Base-by-base conservation (phyloP, 1,284 basidiomycete genomes). In the Apiotrichum siamense region DNA sequence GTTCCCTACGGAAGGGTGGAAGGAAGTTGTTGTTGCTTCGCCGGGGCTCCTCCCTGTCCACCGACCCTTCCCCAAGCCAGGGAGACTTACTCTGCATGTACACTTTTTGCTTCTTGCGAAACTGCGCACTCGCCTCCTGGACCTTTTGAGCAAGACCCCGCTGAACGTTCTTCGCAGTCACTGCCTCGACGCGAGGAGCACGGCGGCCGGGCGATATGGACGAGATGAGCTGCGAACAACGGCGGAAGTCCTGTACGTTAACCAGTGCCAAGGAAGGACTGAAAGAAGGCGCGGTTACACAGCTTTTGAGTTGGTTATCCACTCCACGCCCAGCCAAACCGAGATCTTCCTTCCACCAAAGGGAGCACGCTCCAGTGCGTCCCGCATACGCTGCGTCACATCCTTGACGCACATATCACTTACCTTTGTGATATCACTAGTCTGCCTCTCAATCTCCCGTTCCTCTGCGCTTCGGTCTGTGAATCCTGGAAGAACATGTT, bases 31-130 rank as follows among this genome's bases (percentile, higher is more conserved):
- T n/a, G 33, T 18, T n/a, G 11, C 11, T 9, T 13, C 6, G 9
- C 12, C 25, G 39, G 10, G 5, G 6, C 20, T 23, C 10, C 3
- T 23, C 7, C 20, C 13, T n/a, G 26, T 10, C 12, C 2, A 45
- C 93, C 76, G n/a, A n/a, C n/a, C n/a, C n/a, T n/a, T n/a, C n/a
- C n/a, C n/a, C n/a, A n/a, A n/a, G n/a, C n/a, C n/a, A n/a, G n/a
- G n/a, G n/a, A n/a, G n/a, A n/a, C n/a, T n/a, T 67, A 94, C 93
- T 90, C 75, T 94, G 87, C 83, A 99, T 87, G 74, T 98, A 98
- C 27, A 93, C 85, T 50, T 88, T 83, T 75, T 99, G 96, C 77
- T 96, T 97, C 78, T 94, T 97, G 54, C 96, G 81, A 69, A 99
- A 98, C n/a, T 84, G 78, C 20, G 85, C 87, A 63, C 88, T 93